Evolutionary conservation across 2,329 filamentous ascomycete species (phyloP).

Genomic region (Mariannaea sp.): DNA sequence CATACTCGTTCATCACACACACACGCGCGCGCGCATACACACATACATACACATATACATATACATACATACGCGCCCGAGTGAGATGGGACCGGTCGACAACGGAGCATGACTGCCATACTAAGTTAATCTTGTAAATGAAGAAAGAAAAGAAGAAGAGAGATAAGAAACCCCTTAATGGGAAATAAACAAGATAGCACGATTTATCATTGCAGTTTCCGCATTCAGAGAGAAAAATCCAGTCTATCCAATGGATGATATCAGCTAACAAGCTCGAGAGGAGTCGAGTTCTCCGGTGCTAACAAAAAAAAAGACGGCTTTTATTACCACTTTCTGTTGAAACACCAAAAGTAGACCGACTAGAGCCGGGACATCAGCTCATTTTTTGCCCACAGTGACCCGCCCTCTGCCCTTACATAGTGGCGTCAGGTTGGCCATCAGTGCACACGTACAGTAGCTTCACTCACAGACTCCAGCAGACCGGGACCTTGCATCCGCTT

Average conservation of each 20-base stretch:
- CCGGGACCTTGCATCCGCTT: conserved; percentile 13
- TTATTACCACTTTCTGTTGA: not conserved
- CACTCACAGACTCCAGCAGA: not conserved
- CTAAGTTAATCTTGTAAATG: too few species aligned
- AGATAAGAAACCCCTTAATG: too few species aligned
- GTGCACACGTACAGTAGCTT: conserved; percentile 5
- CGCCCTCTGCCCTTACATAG: conserved; percentile 3
- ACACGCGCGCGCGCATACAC: not conserved
- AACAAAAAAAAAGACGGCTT: not conserved
- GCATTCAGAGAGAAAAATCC: too few species aligned
- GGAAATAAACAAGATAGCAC: too few species aligned
- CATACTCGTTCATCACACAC: not conserved
- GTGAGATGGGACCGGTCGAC: too few species aligned
- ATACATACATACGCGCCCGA: too few species aligned
- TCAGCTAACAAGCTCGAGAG: too few species aligned
- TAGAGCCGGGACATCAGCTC: not conserved
- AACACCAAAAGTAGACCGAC: not conserved
- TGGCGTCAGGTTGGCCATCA: not conserved
- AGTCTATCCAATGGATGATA: too few species aligned
- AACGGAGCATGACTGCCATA: too few species aligned
- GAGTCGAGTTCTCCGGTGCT: not conserved
- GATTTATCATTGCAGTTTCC: too few species aligned
- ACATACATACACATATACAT: too few species aligned
- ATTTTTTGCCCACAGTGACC: not conserved
- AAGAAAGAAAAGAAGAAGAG: too few species aligned